phyloP scores from a whole-genome alignment of 2,329 filamentous ascomycete genomes.

The Diplodia mutila region DNA sequence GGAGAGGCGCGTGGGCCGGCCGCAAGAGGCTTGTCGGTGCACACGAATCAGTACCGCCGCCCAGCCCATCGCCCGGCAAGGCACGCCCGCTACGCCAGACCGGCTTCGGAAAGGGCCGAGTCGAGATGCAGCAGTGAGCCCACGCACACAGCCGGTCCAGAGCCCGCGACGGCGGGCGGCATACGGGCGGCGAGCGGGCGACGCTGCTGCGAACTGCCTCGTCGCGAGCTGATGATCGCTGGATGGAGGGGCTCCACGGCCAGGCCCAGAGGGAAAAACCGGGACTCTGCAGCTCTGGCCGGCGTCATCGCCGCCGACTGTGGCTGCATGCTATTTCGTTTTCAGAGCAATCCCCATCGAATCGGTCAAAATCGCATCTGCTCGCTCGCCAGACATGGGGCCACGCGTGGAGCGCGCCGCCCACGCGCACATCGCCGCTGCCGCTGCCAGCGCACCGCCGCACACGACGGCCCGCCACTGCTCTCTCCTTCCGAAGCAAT shows the following conservation, averaged over 20 bases:
- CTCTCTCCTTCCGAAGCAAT: neutral
- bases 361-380: constrained; percentile 21
- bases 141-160: neutral
- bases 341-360: constrained; percentile 21
- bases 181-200: neutral
- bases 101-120: constrained; percentile 24
- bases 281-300: constrained; percentile 6
- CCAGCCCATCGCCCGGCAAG: constrained; percentile 17
- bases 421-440: neutral
- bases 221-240: neutral
- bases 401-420: constrained; percentile 1
- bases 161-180: neutral
- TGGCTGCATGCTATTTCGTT: constrained; percentile 25
- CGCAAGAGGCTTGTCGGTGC: constrained; percentile 12
- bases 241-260: constrained; percentile 15
- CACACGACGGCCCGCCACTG: neutral
- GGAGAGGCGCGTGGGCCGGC: constrained; percentile 15
- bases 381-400: constrained; percentile 6
- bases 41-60: constrained; percentile 4
- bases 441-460: constrained; percentile 10
- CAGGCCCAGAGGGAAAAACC: constrained; percentile 8
- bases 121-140: constrained; percentile 13
- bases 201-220: neutral
- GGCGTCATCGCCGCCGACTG: constrained; percentile 17
- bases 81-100: constrained; percentile 20